These are phyloP conservation scores for Rosellinia necatrix DNA, from an alignment of 2,329 filamentous ascomycete species.

Conservation along the genomic window DNA sequence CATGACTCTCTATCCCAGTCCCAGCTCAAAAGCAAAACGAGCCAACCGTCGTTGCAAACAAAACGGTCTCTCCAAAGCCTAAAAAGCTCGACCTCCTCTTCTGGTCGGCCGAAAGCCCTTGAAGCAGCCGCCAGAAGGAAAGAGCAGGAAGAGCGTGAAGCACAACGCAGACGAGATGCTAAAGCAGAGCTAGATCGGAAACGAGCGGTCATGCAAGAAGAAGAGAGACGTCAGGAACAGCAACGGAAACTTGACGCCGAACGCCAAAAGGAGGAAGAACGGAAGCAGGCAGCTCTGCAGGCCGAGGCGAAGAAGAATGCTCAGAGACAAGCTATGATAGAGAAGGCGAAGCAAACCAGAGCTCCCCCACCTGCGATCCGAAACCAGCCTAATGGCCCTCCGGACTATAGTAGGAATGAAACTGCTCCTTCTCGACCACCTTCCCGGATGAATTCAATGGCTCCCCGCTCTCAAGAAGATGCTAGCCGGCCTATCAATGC, in stretches of 20 bases:
- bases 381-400: conserved; percentile 56
- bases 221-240: conserved; percentile 64
- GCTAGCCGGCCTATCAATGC: conserved; percentile 64
- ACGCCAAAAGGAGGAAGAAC: conserved; percentile 64
- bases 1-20: conserved; percentile 59
- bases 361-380: conserved; percentile 65
- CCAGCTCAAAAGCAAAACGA: conserved; percentile 66
- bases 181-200: conserved; percentile 83
- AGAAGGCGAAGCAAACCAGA: conserved; percentile 67
- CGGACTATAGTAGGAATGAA: conserved; percentile 50
- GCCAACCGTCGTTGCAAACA: conserved; percentile 66
- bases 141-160: conserved; percentile 81
- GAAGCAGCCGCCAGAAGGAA: conserved; percentile 80
- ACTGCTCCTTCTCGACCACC: conserved; percentile 49
- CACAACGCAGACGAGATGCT: conserved; percentile 76
- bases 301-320: conserved; percentile 70
- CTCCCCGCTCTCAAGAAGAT: conserved; percentile 62
- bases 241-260: conserved; percentile 65
- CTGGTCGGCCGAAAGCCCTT: conserved; percentile 70
- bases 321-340: conserved; percentile 65
- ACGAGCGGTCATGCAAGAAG: conserved; percentile 67
- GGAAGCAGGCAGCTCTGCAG: conserved; percentile 55
- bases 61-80: conserved; percentile 63
- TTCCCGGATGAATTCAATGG: conserved; percentile 63
- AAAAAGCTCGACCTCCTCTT: conserved; percentile 67